Conservation (phyloP, 2,329 filamentous ascomycete genomes). For the Pyrenophora tritici-repentis region DNA sequence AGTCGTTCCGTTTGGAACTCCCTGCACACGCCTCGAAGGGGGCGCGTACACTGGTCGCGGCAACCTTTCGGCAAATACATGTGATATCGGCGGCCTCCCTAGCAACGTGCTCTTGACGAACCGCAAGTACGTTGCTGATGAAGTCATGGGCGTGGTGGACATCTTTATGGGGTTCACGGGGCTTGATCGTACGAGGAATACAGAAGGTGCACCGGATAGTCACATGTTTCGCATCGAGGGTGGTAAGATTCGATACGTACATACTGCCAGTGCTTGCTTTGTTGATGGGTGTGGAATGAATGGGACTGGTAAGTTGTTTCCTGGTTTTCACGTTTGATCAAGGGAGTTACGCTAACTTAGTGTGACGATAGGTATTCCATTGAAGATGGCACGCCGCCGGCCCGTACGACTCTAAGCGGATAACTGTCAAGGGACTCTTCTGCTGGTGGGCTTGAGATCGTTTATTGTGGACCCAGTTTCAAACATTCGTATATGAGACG, state of each 20-base stretch:
- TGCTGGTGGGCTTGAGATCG: too few species aligned
- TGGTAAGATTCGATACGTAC: slow-evolving; percentile 28
- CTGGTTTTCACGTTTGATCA: neutral
- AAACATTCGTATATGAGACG: too few species aligned
- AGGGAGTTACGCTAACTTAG: too few species aligned
- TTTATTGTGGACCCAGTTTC: too few species aligned
- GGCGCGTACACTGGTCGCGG: slow-evolving; percentile 24
- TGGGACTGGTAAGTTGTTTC: slow-evolving; percentile 7
- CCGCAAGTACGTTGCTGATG: slow-evolving; percentile 33
- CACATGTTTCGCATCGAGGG: slow-evolving; percentile 33
- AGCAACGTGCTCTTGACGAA: slow-evolving; percentile 24
- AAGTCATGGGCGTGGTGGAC: slow-evolving; percentile 29
- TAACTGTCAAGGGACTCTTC: too few species aligned
- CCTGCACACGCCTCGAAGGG: slow-evolving; percentile 34
- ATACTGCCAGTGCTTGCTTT: slow-evolving; percentile 32
- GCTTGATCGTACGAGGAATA: slow-evolving; percentile 28
- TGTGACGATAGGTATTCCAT: neutral
- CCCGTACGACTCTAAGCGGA: neutral
- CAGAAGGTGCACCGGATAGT: slow-evolving; percentile 29
- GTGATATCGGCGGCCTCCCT: slow-evolving; percentile 13
- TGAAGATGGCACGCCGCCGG: neutral
- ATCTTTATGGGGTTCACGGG: slow-evolving; percentile 33
- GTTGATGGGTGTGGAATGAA: slow-evolving; percentile 31
- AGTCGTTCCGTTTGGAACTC: slow-evolving; percentile 28
- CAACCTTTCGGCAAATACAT: slow-evolving; percentile 20